phyloP scores from a whole-genome alignment of 2,329 filamentous ascomycete genomes.

The Colletotrichum simmondsii region DNA sequence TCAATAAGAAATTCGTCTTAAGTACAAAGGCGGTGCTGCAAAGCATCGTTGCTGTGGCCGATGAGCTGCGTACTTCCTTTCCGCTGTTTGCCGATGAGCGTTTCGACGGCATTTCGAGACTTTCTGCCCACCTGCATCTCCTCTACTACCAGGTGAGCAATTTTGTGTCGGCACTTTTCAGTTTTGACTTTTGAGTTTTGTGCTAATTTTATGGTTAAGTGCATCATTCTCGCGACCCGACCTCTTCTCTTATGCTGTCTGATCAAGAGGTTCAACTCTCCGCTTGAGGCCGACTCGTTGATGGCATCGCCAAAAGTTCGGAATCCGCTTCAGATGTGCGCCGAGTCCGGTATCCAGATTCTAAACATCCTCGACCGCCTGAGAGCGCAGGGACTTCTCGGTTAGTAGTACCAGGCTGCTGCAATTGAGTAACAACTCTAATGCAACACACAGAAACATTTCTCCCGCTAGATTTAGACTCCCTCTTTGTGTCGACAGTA shows the following conservation, averaged over 20 bases:
- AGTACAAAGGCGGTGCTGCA: slow-evolving; percentile 45
- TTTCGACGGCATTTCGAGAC: slow-evolving; percentile 46
- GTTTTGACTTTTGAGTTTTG: accelerated
- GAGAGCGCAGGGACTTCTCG: slow-evolving; percentile 57
- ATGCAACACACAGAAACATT: slow-evolving; percentile 48
- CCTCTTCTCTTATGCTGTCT: slow-evolving; percentile 45
- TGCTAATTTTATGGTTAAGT: slow-evolving; percentile 33
- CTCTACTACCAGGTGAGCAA: slow-evolving; percentile 45
- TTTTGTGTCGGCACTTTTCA: too few species aligned
- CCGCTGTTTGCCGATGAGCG: slow-evolving; percentile 42
- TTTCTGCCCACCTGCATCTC: slow-evolving; percentile 45
- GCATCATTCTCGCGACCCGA: slow-evolving; percentile 46
- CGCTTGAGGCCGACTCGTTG: slow-evolving; percentile 42
- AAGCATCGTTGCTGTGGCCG: slow-evolving; percentile 42
- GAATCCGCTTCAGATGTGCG: slow-evolving; percentile 46
- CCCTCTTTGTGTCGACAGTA: slow-evolving; percentile 54
- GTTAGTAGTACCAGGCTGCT: slow-evolving; percentile 42
- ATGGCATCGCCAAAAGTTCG: slow-evolving; percentile 48
- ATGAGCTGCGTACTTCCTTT: slow-evolving; percentile 44
- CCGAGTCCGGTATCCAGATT: slow-evolving; percentile 46
- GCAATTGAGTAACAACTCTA: too few species aligned
- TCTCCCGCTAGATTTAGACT: slow-evolving; percentile 57
- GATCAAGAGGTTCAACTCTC: slow-evolving; percentile 44
- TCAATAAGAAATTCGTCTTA: slow-evolving; percentile 44
- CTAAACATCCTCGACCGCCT: slow-evolving; percentile 54